These are phyloP conservation scores for Globisporangium echinulatum DNA, from an alignment of 352 stramenopile species.

Conservation along the genomic window DNA sequence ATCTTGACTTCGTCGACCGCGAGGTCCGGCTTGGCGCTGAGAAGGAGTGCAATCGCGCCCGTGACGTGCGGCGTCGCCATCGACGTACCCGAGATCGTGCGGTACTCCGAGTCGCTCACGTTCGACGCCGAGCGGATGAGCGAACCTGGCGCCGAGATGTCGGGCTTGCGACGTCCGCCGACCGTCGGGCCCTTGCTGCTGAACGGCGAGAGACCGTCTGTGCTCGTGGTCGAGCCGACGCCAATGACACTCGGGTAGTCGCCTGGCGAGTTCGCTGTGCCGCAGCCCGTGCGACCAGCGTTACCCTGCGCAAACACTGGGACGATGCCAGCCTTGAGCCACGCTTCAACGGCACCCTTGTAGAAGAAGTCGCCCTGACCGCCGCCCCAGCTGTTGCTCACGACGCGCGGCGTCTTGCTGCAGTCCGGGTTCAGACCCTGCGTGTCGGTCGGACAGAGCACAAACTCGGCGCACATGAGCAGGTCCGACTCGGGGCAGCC, in stretches of 20 bases:
- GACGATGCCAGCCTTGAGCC: slow-evolving; percentile 19
- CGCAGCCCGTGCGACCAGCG: slow-evolving; percentile 7
- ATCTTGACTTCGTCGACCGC: slow-evolving; percentile 15
- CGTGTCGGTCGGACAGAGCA: slow-evolving; percentile 17
- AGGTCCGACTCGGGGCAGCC: slow-evolving; percentile 6
- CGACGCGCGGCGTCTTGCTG: slow-evolving; percentile 17
- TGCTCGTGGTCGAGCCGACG: slow-evolving; percentile 17
- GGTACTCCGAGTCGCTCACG: slow-evolving; percentile 6
- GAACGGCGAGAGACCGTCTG: slow-evolving; percentile 13
- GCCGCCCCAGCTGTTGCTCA: slow-evolving; percentile 25
- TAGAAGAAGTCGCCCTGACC: slow-evolving; percentile 9
- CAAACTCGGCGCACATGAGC: slow-evolving; percentile 2
- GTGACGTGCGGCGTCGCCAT: slow-evolving; percentile 26
- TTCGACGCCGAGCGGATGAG: slow-evolving; percentile 11
- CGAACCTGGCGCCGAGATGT: slow-evolving; percentile 19
- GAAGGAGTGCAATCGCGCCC: slow-evolving; percentile 17
- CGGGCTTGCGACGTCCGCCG: slow-evolving; percentile 13
- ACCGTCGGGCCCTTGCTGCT: slow-evolving; percentile 14
- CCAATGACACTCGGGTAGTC: slow-evolving; percentile 25
- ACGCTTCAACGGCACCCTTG: slow-evolving; percentile 13
- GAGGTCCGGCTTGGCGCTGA: slow-evolving; percentile 18
- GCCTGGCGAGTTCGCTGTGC: slow-evolving; percentile 14
- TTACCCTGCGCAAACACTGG: slow-evolving; percentile 19
- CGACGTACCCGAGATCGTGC: slow-evolving; percentile 14
- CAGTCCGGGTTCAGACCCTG: slow-evolving; percentile 16